Evolutionary conservation across 345 rosid species (phyloP).

Genomic region (Linum lewisii): DNA sequence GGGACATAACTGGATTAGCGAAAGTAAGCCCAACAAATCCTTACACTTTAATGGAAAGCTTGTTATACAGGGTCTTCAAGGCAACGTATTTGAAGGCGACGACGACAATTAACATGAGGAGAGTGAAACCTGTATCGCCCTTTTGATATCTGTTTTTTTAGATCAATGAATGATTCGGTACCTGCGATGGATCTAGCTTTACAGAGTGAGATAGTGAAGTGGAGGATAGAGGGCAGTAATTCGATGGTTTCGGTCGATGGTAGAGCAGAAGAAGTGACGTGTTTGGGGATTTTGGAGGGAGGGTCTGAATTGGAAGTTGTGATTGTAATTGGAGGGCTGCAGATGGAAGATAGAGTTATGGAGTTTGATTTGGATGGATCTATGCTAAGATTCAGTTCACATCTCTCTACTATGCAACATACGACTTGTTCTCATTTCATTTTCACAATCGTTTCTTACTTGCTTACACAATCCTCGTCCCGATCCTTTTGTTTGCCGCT

Average conservation of each 20-base stretch:
- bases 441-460: too few relatives aligned
- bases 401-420: constrained; percentile 16
- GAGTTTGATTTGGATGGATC: constrained; percentile 57
- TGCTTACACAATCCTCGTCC: background rate
- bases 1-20: too few relatives aligned
- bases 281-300: too few relatives aligned
- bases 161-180: constrained; percentile 13
- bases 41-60: constrained; percentile 49
- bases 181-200: constrained; percentile 60
- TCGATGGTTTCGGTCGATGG: constrained; percentile 45
- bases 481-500: background rate
- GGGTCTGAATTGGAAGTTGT: too few relatives aligned
- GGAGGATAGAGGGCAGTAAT: constrained; percentile 53
- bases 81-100: constrained; percentile 42
- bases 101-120: constrained; percentile 25
- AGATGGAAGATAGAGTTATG: constrained; percentile 54
- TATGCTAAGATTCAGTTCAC: constrained; percentile 48
- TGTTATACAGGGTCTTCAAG: constrained; percentile 33
- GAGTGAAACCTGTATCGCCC: constrained; percentile 41
- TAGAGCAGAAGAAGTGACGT: too few relatives aligned
- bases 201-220: constrained; percentile 89
- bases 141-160: constrained; percentile 47
- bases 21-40: too few relatives aligned
- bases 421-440: constrained; percentile 21
- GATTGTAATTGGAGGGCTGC: constrained; percentile 64